phyloP scores from a whole-genome alignment of 2,329 filamentous ascomycete genomes.

The Ceratocystis cacaofunesta region DNA sequence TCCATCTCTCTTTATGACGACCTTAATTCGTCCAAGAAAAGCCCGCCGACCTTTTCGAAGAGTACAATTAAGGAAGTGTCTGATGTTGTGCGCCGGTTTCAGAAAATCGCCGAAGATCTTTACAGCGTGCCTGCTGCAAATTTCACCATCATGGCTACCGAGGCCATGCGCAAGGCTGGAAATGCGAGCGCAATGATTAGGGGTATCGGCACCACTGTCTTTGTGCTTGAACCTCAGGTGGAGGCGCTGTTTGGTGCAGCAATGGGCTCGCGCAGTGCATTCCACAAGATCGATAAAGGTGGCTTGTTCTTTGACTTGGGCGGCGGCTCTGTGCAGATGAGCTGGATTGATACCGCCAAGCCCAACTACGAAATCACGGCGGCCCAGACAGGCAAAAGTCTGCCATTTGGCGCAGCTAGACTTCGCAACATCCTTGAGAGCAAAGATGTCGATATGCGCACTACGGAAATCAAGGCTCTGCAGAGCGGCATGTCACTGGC shows the following conservation, averaged over 20 bases:
- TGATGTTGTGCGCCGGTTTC: constrained; percentile 53
- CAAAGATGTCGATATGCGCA: constrained; percentile 27
- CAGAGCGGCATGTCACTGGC: constrained; percentile 42
- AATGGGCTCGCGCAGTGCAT: constrained; percentile 65
- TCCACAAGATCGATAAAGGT: constrained; percentile 39
- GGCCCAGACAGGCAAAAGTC: constrained; percentile 39
- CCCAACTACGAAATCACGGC: constrained; percentile 37
- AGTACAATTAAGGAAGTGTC: constrained; percentile 52
- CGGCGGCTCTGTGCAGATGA: constrained; percentile 54
- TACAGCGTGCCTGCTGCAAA: constrained; percentile 52
- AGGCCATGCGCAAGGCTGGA: constrained; percentile 67
- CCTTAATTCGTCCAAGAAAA: constrained; percentile 35
- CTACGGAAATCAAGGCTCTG: constrained; percentile 40
- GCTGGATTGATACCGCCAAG: constrained; percentile 40
- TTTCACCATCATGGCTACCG: constrained; percentile 68
- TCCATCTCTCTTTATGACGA: constrained; percentile 81
- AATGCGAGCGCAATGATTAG: constrained; percentile 56
- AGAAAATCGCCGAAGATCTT: constrained; percentile 46
- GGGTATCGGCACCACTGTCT: constrained; percentile 57
- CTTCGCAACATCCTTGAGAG: constrained; percentile 36
- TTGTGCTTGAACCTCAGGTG: constrained; percentile 60
- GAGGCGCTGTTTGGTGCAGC: constrained; percentile 68
- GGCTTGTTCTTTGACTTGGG: constrained; percentile 75
- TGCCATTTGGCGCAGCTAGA: constrained; percentile 47
- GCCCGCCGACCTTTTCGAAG: constrained; percentile 31